phyloP scores from a whole-genome alignment of 345 rosid species.

The Cardiospermum halicacabum region DNA sequence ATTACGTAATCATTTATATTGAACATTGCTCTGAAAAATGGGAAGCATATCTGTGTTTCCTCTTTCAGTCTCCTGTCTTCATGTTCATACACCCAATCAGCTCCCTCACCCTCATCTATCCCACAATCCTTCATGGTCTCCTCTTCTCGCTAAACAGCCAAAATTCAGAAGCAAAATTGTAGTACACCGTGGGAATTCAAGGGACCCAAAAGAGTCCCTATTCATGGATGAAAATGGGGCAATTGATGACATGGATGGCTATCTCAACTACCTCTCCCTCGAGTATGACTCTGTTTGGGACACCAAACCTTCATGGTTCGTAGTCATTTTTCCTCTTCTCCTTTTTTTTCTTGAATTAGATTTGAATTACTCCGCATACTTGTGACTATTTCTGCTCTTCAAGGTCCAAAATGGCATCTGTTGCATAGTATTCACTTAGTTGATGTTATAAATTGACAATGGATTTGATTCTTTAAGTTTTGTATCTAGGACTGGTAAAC shows the following conservation, averaged over 20 bases:
- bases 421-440: no score
- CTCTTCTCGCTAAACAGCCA: conserved; percentile 6
- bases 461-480: no score
- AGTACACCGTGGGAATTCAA: conserved; percentile 36
- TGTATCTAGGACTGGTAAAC: no score
- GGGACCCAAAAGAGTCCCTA: conserved; percentile 38
- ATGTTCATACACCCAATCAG: no score
- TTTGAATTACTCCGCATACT: no score
- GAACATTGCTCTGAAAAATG: conserved; percentile 9
- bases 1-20: background rate
- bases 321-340: background rate
- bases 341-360: no score
- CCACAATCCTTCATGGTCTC: conserved; percentile 11
- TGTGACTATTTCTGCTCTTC: no score
- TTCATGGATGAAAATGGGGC: conserved; percentile 65
- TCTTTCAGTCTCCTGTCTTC: conserved; percentile 18
- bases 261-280: conserved; percentile 76
- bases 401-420: no score
- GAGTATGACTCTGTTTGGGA: conserved; percentile 99
- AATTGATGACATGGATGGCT: conserved; percentile 84
- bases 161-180: conserved; percentile 24
- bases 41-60: conserved; percentile 27
- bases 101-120: background rate
- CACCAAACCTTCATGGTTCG: conserved; percentile 92
- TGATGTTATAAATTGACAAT: no score